Percentiles rank a stretch among this genome's conserved stretches.
These are phyloP conservation scores for Schizothecium vesticola DNA, from an alignment of 495 filamentous ascomycete genomes.

Conservation along the genomic window DNA sequence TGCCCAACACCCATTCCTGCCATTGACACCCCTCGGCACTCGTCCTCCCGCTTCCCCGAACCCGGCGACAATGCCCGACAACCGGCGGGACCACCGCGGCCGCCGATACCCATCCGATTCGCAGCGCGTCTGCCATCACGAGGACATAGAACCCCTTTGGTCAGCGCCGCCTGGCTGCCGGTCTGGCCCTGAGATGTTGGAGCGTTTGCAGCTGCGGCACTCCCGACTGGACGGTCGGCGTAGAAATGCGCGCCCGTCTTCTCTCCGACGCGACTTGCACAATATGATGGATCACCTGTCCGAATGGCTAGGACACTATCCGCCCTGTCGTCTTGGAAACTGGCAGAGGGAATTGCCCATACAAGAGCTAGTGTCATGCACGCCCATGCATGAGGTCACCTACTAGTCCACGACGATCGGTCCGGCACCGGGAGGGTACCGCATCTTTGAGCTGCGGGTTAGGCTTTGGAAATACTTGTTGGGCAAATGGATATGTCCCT, in stretches of 20 bases:
- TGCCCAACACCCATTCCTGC: neutral
- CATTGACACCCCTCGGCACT: neutral
- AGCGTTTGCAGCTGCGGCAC: neutral
- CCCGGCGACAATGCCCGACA: neutral
- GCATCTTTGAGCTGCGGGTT: neutral
- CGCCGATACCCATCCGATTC: neutral
- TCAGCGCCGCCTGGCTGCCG: neutral
- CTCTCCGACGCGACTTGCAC: neutral
- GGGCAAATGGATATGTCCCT: neutral
- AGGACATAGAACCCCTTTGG: conserved; percentile 2
- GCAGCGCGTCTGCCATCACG: neutral
- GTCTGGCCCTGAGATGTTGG: neutral
- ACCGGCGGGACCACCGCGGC: too few relatives aligned
- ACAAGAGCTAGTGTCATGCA: neutral
- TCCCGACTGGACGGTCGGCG: neutral
- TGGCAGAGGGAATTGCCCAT: neutral
- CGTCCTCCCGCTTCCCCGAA: neutral
- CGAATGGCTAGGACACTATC: too few relatives aligned
- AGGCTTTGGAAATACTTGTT: neutral
- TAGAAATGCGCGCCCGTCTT: neutral
- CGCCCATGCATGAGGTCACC: neutral
- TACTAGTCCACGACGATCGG: neutral
- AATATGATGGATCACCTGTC: too few relatives aligned
- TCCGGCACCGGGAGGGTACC: neutral
- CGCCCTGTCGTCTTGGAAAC: too few relatives aligned